Base-by-base conservation (phyloP, 2,329 filamentous ascomycete genomes). In the Phaeosphaeriaceae sp. region DNA sequence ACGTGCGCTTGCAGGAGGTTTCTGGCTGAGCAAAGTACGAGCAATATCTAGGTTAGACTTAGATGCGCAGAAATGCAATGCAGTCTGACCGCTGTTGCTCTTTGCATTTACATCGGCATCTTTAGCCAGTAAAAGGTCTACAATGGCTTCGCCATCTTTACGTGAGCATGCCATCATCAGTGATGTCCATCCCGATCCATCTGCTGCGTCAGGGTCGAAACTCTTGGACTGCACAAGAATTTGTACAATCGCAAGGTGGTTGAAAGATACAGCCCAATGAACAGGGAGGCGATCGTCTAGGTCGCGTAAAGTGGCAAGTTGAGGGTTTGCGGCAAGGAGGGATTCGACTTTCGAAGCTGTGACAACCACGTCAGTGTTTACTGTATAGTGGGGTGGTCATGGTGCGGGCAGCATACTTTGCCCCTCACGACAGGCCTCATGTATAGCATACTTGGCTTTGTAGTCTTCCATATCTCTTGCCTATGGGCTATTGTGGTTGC, bases 191-290 rank as follows among this genome's bases (percentile, higher is more conserved):
- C 90, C 90, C 38, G 84, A 86, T 47, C 83, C 87, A 67, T 95
- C 90, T 81, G 88, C 84, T 15, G 87, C 87, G 73, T 97, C 92
- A 0, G 90, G 83, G 68, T 97, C 91, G 67, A 97, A 96, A 50
- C 81, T 80, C 63, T 87, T 87, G 53, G 81, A 79, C 47, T 89
- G 81, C 2, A 88, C 81, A 3, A 97, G 79, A 16, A 93, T 71
- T 41, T 88, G 80, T 15, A 90, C 86, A 50, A 97, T 91, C 18
- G 87, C 83, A 6, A 87, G 75, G 60, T 86, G 87, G 70, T 94
- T 95, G 73, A 89, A 88, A 17, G 92, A 94, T 2, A 86, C 85
- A 0, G 94, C 93, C 94, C 94, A 99, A 79, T 99, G 94, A 48
- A 97, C 86, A 2, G 94, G 87, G 30, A 96, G 83, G 36, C 94